A percentile compares a stretch with the other conserved stretches of the same genome.
These are phyloP conservation scores for Starmerella geochares DNA, from an alignment of 805 yeast genomes.

Conservation along the genomic window DNA sequence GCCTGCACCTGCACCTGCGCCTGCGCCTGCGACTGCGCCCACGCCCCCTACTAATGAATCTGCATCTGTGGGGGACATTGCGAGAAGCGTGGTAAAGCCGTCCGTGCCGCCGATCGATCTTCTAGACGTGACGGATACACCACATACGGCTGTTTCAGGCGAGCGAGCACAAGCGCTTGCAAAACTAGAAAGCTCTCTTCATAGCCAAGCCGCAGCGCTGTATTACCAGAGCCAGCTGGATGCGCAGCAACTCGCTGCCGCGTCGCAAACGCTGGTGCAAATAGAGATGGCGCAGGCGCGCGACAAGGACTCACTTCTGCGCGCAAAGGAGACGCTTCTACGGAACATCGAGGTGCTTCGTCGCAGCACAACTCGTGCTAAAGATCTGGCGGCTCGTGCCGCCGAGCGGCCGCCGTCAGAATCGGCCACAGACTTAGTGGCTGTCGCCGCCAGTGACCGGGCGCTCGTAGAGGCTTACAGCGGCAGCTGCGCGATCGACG, in stretches of 20 bases:
- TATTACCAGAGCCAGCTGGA: not conserved
- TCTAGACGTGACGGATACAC: not conserved
- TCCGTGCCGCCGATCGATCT: not conserved
- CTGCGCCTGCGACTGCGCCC: not conserved
- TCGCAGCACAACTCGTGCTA: slow-evolving; percentile 26
- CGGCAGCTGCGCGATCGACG: slow-evolving; percentile 61
- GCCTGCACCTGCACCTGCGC: not conserved
- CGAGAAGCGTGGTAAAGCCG: too few species aligned
- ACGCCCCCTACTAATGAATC: too few species aligned
- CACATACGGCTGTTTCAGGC: not conserved
- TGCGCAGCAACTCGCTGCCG: not conserved
- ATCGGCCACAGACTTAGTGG: slow-evolving; percentile 31
- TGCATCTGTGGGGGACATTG: too few species aligned
- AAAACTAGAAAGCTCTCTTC: not conserved
- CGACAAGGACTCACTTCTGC: not conserved
- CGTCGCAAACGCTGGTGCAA: not conserved
- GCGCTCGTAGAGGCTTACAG: slow-evolving; percentile 58
- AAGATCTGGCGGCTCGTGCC: slow-evolving; percentile 30
- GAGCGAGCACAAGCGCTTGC: not conserved
- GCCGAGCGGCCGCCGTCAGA: slow-evolving; percentile 25
- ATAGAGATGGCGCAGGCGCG: not conserved
- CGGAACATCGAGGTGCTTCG: slow-evolving; percentile 22
- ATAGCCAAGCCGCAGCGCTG: not conserved
- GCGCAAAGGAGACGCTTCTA: not conserved
- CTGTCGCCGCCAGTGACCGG: slow-evolving; percentile 39